Evolutionary conservation across 108 stramenopile genomes (phyloP), one percentile per base, ranked within the genome.

Genomic region (Heterococcus sp.): DNA sequence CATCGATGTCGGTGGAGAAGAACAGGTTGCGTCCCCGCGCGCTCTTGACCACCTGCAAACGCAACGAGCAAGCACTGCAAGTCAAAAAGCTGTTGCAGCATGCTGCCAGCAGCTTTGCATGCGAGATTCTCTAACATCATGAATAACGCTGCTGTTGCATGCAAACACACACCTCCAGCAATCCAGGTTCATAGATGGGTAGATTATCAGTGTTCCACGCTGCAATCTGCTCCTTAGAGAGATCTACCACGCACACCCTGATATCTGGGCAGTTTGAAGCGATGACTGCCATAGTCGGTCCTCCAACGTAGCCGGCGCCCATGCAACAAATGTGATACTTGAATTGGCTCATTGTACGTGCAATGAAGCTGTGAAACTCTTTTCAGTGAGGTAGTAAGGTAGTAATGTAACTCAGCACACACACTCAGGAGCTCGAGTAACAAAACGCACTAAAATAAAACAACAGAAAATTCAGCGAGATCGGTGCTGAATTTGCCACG

Each of bases 251-350:
- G 69, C 92, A 93, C 38, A 98, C 98, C 58, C 93, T 93, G 75
- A 98, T 89, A 90, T 94, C 89, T 8, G 96, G 96, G 80, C 95
- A 96, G 71, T 93, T 90, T 76, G 91, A 89, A 31, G 98, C 98
- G 88, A 99, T 99, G 40, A 97, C 95, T 0, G 98, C 98, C 98
- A 99, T 99, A 65, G 98, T 99, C 1, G 98, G 98, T n/a, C 98
- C 98, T 35, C 98, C 98, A 71, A 99, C 98, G 68, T 99, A 99
- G 33, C 98, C 98, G 30, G 96, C 96, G 68, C 97, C 97, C 94
- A 96, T 97, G 91, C 95, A 97, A 85, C 94, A 94, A 71, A 97
- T 95, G 88, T 95, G 88, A 14, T 94, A 85, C 75, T 93, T 91
- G 85, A 86, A 96, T 66, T 92, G 90, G 33, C 86, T 88, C 58